Percentiles rank a stretch among this genome's conserved stretches.
Evolutionary conservation across 257 asterid genomes (phyloP).

Genomic region (Nicotiana paniculata): DNA sequence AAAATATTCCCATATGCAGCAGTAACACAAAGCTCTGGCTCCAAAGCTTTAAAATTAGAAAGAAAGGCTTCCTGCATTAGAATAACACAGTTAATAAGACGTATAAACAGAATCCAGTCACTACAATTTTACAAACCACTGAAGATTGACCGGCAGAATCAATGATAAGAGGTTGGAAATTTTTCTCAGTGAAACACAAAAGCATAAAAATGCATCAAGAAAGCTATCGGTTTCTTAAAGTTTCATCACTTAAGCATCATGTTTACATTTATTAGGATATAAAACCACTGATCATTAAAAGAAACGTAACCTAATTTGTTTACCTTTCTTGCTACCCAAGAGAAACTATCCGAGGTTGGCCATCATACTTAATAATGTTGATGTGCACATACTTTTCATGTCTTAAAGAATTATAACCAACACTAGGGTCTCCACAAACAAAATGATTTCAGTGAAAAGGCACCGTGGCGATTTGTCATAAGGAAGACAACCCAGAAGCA

Average conservation of each 20-base stretch:
- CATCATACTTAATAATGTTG: no score
- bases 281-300: neutral
- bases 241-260: neutral
- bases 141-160: neutral
- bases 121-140: neutral
- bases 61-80: slow-evolving; percentile 70
- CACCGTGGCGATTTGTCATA: neutral
- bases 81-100: neutral
- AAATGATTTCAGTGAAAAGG: neutral
- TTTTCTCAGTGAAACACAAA: neutral
- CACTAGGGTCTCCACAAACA: neutral
- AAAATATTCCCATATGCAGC: slow-evolving; percentile 97
- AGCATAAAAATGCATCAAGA: neutral
- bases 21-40: slow-evolving; percentile 90
- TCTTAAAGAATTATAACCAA: neutral
- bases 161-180: neutral
- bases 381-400: neutral
- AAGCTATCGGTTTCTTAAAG: neutral
- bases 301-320: neutral
- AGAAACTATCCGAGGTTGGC: neutral
- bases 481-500: neutral
- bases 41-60: slow-evolving; percentile 51
- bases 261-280: neutral
- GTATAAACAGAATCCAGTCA: neutral
- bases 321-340: neutral